Conservation (phyloP, 1,284 basidiomycete species). For the Mycena sp. region DNA sequence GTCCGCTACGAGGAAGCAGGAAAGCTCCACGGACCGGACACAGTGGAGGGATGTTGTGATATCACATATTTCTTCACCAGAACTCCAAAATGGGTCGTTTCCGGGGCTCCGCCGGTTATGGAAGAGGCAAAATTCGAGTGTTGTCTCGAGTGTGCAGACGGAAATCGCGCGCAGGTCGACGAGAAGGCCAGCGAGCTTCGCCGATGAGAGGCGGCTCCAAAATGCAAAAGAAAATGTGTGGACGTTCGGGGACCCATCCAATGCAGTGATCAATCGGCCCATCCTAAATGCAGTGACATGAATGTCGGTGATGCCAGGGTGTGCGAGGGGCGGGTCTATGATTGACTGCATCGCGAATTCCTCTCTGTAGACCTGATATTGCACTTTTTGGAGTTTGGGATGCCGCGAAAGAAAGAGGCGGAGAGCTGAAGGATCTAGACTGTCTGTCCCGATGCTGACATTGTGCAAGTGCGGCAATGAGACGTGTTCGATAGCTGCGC, state of each 20-base stretch:
- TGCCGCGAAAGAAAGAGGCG: neutral
- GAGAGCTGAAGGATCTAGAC: neutral
- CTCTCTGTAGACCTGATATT: too few relatives aligned
- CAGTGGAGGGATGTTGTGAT: neutral
- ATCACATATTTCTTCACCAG: neutral
- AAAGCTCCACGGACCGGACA: neutral
- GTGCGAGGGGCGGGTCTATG: neutral
- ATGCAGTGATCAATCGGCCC: neutral
- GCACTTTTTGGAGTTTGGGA: too few relatives aligned
- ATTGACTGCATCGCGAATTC: neutral
- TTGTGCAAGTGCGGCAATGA: neutral
- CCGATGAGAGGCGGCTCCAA: neutral
- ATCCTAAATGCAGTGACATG: too few relatives aligned
- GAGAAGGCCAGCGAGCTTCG: neutral
- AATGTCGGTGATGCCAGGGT: neutral
- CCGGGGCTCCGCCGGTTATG: too few relatives aligned
- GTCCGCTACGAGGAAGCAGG: neutral
- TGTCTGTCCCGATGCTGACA: neutral
- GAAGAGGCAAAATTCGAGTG: neutral
- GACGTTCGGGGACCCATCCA: neutral
- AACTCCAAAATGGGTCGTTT: neutral
- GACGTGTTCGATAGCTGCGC: neutral
- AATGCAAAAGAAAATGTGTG: neutral
- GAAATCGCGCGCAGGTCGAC: neutral
- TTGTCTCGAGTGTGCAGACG: neutral